Base-by-base conservation (phyloP, 352 stramenopile species). In the Phytophthora syringae region DNA sequence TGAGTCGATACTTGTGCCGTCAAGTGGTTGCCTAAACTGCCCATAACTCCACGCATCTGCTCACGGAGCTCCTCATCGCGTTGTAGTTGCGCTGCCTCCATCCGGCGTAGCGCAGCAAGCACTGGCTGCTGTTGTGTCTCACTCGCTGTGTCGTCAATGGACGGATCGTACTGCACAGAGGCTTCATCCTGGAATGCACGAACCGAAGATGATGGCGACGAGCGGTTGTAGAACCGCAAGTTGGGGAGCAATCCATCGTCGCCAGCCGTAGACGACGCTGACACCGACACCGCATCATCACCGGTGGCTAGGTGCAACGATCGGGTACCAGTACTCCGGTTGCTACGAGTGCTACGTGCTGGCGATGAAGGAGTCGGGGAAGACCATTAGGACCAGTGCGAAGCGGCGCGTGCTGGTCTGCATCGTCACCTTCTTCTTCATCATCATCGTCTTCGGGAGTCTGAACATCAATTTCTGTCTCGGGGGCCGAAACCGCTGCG, bases 161-260 rank as follows among this genome's bases (percentile, higher is more conserved):
- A 92, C 37, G 82, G 81, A 12, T 92, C 82, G 40, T 86, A 89
- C 54, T 86, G 67, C 25, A 80, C 71, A 3, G 84, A 93, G 3
- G 74, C 79, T 64, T 93, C 87, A 61, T 95, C 87, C 6, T 89
- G 82, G 65, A 91, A 91, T 5, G 84, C 87, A 43, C 81, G 80
- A 42, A 93, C 77, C 7, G 87, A 95, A 45, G 85, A 93, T 30
- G 87, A 92, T 13, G 87, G 86, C 9, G 87, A 93, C 22, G 84
- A 93, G 15, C 82, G 81, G 21, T 78, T 80, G 54, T 89, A 94
- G 32, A 84, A 85, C 7, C 77, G 81, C 24, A 92, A 60, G 50
- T 74, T 85, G 24, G 77, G 67, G 18, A 76, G 72, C 24, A 53
- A 49, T 24, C 77, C 77, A 44, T 87, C 81, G 40, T 94, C 81